Evolutionary conservation across 345 rosid species (phyloP).

Genomic region (Aurinia saxatilis): DNA sequence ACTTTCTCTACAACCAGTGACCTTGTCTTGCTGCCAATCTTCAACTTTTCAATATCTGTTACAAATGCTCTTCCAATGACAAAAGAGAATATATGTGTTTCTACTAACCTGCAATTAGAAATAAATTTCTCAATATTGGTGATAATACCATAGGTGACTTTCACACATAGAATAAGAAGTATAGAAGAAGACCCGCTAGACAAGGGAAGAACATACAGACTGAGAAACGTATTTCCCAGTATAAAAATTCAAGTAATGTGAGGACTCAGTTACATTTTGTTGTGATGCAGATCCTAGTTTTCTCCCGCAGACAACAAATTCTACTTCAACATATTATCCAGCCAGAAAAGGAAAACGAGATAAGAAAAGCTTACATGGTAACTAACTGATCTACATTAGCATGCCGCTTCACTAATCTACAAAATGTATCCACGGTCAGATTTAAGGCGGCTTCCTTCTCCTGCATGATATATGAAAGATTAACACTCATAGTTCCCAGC

Average conservation of each 20-base stretch:
- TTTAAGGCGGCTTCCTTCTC: constrained; percentile 99
- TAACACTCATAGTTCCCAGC: constrained; percentile 10
- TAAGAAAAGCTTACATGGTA: constrained; percentile 54
- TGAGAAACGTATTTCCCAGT: not conserved
- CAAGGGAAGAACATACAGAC: constrained; percentile 9
- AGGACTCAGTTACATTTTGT: not conserved
- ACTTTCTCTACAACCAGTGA: constrained; percentile 66
- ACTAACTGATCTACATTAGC: constrained; percentile 93
- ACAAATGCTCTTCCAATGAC: constrained; percentile 99
- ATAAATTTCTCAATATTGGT: constrained; percentile 27
- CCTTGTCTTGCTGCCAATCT: constrained; percentile 88
- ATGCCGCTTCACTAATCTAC: constrained; percentile 97
- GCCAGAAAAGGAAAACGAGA: constrained; percentile 1
- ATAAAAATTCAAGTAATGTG: not conserved
- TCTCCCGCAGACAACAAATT: not conserved
- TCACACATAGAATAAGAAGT: constrained; percentile 3
- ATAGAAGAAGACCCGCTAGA: constrained; percentile 1
- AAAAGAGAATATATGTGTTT: constrained; percentile 96
- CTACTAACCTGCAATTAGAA: constrained; percentile 84
- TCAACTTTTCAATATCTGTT: constrained; percentile 93
- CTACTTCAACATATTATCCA: constrained; percentile 8
- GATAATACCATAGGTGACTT: constrained; percentile 16
- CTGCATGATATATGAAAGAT: constrained; percentile 47
- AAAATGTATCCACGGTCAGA: constrained; percentile 78
- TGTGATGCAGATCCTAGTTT: not conserved